Evolutionary conservation across 2,329 filamentous ascomycete species (phyloP), one percentile per base, ranked within the genome.

Genomic region (Hortaea sp.): DNA sequence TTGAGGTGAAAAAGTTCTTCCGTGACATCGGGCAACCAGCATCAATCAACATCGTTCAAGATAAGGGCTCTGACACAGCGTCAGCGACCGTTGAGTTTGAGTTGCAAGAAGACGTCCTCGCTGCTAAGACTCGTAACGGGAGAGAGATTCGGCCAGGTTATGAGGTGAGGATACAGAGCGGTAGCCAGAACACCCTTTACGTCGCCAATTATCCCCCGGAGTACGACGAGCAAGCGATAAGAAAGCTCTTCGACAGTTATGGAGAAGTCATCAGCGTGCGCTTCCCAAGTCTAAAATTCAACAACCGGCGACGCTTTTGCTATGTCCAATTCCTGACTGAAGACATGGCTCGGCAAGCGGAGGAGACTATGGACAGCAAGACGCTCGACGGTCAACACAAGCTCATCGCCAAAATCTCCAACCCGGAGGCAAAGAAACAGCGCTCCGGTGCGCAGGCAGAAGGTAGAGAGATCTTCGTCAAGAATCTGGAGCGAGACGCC

Each of bases 271-370:
- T 94, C 46, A 86, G 83, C 58, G 76, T 97, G 44, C 83, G 92
- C 20, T 92, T 92, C 68, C 92, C 92, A 1, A 95, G 88, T 47
- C 77, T 98, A 43, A 94, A 94, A 63, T 88, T 77, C 65, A 90
- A 95, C 59, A 82, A 84, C 1, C 82, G 86, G 56, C 85, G 92
- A 30, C 84, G 92, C 27, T 98, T 98, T 69, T 95, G 89, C 70
- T 98, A 98, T 64, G 75, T 95, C 5, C 87, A 94, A n/a, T 95
- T 95, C 63, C 76, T 81, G 41, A 79, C 80, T 30, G 66, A 76
- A 2, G 73, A 75, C n/a, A 77, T 78, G 44, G 86, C 88, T 0
- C 74, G 79, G 35, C 79, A 77, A 3, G 64, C 63, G 42, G 89
- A 89, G 1, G 83, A 82, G 0, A 69, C 78, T 48, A 76, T 95